Base-by-base conservation (phyloP, 805 yeast species). In the Yamadazyma kitorensis region DNA sequence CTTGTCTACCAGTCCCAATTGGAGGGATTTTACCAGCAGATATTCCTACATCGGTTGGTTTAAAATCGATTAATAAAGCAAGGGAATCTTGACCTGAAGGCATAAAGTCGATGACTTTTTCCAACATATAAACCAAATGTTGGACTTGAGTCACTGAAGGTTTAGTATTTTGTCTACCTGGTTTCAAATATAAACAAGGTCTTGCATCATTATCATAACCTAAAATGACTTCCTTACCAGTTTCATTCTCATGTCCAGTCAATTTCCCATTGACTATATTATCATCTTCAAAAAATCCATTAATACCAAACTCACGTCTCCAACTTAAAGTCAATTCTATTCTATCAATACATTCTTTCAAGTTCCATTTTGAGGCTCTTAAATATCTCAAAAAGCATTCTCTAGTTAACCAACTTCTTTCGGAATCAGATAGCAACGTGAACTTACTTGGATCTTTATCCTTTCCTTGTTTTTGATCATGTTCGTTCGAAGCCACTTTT, bases 91-190 rank as follows among this genome's bases (percentile, higher is more conserved):
- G 98, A 15, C 98, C 98, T 0, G 87, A 73, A 1, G 97, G 96
- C 97, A 93, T 91, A 59, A 76, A 86, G 58, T 88, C 94, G 37
- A 91, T 89, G 27, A 85, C 95, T 39, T 89, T 73, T 60, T 93
- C 99, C 34, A 93, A 70, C 88, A 83, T 83, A 64, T 72, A 91
- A 5, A 93, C 98, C 55, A 93, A 68, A 56, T 88, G 96, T 60
- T 93, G 95, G n/a, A 93, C 96, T 55, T 93, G 99, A 48, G 91
- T 75, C 43, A 79, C 82, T 1, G 93, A 78, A 3, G 93, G 78
- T 52, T 86, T 86, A 11, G 99, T 93, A 64, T 93, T 93, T 61
- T 93, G 98, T 55, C 95, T 76, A 10, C 98, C 98, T 0, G 96
- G 95, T 57, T 86, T 84, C 55, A 93, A 70, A 57, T 91, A 91